phyloP scores from a whole-genome alignment of 371 early-diverging fungal species.

The Mucor sp. region DNA sequence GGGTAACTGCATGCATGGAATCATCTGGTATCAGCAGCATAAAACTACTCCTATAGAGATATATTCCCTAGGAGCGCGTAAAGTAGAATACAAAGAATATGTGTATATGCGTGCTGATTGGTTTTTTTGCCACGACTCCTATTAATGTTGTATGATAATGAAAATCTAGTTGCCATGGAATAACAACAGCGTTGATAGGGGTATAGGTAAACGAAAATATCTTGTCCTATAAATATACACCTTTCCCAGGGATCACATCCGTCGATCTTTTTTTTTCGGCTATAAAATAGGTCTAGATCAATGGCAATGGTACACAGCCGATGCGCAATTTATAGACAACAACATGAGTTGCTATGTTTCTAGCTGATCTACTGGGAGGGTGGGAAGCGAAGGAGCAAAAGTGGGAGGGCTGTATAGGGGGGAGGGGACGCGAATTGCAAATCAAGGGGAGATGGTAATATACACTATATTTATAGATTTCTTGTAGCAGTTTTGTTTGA shows the following conservation, averaged over 20 bases:
- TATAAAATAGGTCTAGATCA: not conserved
- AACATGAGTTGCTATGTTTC: constrained; percentile 3
- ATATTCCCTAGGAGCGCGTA: not conserved
- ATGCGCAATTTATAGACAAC: not conserved
- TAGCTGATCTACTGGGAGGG: not conserved
- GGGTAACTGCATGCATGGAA: not conserved
- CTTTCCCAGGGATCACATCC: not conserved
- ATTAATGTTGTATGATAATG: not conserved
- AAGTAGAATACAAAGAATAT: not conserved
- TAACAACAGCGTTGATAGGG: not conserved
- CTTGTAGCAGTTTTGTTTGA: not conserved
- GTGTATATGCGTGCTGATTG: not conserved
- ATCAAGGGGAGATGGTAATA: not conserved
- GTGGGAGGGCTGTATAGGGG: not conserved
- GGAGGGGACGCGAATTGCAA: not conserved
- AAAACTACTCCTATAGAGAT: not conserved
- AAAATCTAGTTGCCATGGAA: not conserved
- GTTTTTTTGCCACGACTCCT: not conserved
- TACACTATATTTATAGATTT: not conserved
- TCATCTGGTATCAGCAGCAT: not conserved
- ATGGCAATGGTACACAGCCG: not conserved
- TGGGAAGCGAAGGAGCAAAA: not conserved
- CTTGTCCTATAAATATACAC: not conserved
- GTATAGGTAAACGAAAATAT: no score
- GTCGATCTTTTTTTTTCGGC: not conserved